Evolutionary conservation across 495 filamentous ascomycete genomes (phyloP).

Genomic region (Letharia columbiana): DNA sequence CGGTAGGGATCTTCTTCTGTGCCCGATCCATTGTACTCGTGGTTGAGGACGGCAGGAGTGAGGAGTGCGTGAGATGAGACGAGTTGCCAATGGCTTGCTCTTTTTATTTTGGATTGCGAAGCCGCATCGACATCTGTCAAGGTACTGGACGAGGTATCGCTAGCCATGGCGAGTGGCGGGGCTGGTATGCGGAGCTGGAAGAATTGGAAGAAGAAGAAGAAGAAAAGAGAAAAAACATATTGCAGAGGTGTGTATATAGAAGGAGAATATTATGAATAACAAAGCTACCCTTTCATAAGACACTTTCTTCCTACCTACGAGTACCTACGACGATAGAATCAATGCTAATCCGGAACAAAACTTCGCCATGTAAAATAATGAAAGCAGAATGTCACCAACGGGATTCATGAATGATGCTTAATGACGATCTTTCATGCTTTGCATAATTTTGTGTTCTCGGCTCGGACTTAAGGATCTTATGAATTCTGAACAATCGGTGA

Average conservation of each 20-base stretch:
- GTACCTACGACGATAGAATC: too few species aligned
- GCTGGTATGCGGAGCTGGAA: neutral
- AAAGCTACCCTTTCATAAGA: too few species aligned
- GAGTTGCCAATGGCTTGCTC: constrained; percentile 33
- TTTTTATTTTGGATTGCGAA: neutral
- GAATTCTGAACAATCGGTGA: too few species aligned
- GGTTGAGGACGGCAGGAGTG: constrained; percentile 31
- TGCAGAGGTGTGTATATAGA: neutral
- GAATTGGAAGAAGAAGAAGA: neutral
- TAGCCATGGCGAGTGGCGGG: constrained; percentile 3
- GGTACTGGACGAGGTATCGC: constrained; percentile 5
- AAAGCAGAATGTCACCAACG: too few species aligned
- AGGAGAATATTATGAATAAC: too few species aligned
- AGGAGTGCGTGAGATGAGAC: constrained; percentile 44
- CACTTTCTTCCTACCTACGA: too few species aligned
- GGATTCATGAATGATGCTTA: too few species aligned
- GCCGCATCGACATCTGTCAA: neutral
- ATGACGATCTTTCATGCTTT: neutral
- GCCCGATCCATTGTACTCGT: constrained; percentile 57
- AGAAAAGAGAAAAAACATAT: neutral
- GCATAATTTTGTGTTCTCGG: neutral
- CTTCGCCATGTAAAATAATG: too few species aligned
- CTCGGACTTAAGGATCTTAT: too few species aligned
- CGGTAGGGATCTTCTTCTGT: constrained; percentile 66
- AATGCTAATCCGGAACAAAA: too few species aligned